phyloP scores from a whole-genome alignment of 345 rosid species.

The Excoecaria cochinchinensis region DNA sequence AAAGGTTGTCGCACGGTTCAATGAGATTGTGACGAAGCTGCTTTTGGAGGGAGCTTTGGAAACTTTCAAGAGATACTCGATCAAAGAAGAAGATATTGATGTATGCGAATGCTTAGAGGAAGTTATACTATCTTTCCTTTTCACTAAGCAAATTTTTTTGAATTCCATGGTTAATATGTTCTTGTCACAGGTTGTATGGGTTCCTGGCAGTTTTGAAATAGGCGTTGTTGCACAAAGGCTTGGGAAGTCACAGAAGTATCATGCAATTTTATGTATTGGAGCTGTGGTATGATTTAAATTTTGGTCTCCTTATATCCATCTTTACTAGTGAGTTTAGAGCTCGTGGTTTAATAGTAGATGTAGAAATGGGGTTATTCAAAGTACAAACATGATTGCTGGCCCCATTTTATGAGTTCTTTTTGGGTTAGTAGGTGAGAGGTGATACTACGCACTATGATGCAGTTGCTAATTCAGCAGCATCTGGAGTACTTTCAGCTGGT shows the following conservation, averaged over 20 bases:
- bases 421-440: slow-evolving; percentile 69
- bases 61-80: slow-evolving; percentile 78
- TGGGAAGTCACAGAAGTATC: slow-evolving; percentile 68
- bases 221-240: slow-evolving; percentile 70
- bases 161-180: neutral
- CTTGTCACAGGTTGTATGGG: slow-evolving; percentile 79
- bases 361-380: neutral
- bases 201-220: slow-evolving; percentile 91
- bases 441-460: slow-evolving; percentile 97
- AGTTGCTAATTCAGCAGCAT: slow-evolving; percentile 92
- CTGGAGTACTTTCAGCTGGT: slow-evolving; percentile 98
- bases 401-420: slow-evolving; percentile 18
- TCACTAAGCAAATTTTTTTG: neutral
- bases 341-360: neutral
- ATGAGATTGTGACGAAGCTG: slow-evolving; percentile 79
- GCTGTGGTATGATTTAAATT: slow-evolving; percentile 73
- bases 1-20: slow-evolving; percentile 95
- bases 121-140: neutral
- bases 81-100: slow-evolving; percentile 76
- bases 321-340: neutral
- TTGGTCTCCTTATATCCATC: neutral
- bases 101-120: slow-evolving; percentile 29
- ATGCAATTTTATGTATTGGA: slow-evolving; percentile 84
- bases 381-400: neutral
- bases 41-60: slow-evolving; percentile 87